A percentile compares a stretch with the other conserved stretches of the same genome.
These are phyloP conservation scores for Silene uniflora DNA, from an alignment of 148 eudicot genomes.

Conservation along the genomic window DNA sequence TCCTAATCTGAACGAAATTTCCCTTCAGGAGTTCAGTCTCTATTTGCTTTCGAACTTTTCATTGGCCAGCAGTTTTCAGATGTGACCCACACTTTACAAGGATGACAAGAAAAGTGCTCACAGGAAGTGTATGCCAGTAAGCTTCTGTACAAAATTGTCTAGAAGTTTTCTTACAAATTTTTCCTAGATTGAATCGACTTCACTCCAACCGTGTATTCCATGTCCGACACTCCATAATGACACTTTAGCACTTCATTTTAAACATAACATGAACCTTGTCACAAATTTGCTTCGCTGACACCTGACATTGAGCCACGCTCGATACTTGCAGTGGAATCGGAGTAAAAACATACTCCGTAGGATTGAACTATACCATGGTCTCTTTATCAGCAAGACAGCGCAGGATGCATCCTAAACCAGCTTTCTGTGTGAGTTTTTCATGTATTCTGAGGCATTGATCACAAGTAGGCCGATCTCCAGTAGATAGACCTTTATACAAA, in stretches of 20 bases:
- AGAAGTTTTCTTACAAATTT: slow-evolving; percentile 7
- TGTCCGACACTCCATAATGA: neutral
- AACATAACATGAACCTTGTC: neutral
- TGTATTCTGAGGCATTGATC: slow-evolving; percentile 92
- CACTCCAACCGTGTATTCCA: neutral
- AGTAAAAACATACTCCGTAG: neutral
- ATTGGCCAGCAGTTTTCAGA: too few species aligned
- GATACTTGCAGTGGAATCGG: neutral
- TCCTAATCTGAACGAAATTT: neutral
- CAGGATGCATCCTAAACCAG: slow-evolving; percentile 91
- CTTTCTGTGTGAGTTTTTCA: slow-evolving; percentile 83
- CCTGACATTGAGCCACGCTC: neutral
- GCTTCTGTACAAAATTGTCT: slow-evolving; percentile 11
- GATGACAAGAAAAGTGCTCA: neutral
- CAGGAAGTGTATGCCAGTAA: neutral
- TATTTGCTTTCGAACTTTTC: too few species aligned
- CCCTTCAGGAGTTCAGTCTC: neutral
- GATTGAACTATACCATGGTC: slow-evolving; percentile 54
- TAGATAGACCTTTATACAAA: slow-evolving; percentile 83
- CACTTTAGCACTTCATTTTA: neutral
- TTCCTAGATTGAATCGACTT: neutral
- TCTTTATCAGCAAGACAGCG: slow-evolving; percentile 79
- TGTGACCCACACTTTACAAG: neutral
- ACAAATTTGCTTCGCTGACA: neutral
- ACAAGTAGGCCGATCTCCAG: slow-evolving; percentile 95